phyloP scores from a whole-genome alignment of 768 basidiomycete genomes.

The Rhizopogon sp. region DNA sequence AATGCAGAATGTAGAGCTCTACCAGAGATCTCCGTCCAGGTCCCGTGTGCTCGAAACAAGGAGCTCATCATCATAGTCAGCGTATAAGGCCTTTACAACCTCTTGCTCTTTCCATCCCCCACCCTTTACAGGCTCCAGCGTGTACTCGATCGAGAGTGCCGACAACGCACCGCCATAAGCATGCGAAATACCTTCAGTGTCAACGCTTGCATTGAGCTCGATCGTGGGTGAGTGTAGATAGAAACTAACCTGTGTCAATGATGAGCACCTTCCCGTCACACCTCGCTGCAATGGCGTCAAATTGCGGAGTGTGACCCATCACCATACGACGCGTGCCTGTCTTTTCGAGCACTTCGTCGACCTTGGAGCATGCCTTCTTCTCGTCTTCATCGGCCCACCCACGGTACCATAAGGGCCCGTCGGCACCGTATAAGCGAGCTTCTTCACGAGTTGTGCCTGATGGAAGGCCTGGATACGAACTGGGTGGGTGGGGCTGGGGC shows the following conservation, averaged over 20 bases:
- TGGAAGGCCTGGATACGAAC: slow-evolving; percentile 72
- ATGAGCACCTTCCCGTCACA: slow-evolving; percentile 93
- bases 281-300: slow-evolving; percentile 77
- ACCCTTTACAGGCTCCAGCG: slow-evolving; percentile 54
- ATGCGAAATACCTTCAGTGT: slow-evolving; percentile 73
- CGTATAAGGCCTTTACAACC: slow-evolving; percentile 30
- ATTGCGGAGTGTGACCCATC: slow-evolving; percentile 96
- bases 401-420: slow-evolving; percentile 93
- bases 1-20: not conserved
- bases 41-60: slow-evolving; percentile 21
- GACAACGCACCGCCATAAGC: slow-evolving; percentile 94
- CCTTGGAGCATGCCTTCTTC: slow-evolving; percentile 61
- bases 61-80: slow-evolving; percentile 26
- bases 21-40: slow-evolving; percentile 15
- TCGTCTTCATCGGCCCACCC: slow-evolving; percentile 84
- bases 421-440: slow-evolving; percentile 59
- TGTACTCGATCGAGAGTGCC: slow-evolving; percentile 83
- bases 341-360: slow-evolving; percentile 63
- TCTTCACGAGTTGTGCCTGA: slow-evolving; percentile 61
- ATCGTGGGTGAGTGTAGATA: not conserved
- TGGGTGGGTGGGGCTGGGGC: slow-evolving; percentile 74
- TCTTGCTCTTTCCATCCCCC: slow-evolving; percentile 32
- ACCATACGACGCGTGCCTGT: slow-evolving; percentile 86
- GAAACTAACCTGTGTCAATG: slow-evolving; percentile 79
- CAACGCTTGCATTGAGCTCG: slow-evolving; percentile 2